phyloP scores from a whole-genome alignment of 2,329 filamentous ascomycete species.

The Trichoderma guizhouense region DNA sequence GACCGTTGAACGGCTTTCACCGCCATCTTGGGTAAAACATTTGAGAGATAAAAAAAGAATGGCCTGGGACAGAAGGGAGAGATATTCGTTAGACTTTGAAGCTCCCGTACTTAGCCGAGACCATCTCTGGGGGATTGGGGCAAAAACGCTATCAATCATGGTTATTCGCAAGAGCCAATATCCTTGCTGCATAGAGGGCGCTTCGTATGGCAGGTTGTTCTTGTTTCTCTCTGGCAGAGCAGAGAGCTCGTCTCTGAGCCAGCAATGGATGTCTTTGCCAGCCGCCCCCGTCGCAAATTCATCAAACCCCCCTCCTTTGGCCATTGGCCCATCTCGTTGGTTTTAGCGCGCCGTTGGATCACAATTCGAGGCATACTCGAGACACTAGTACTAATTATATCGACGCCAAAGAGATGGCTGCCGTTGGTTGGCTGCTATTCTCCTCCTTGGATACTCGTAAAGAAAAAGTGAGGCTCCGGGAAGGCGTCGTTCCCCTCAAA shows the following conservation, averaged over 20 bases:
- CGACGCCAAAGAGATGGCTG: not conserved
- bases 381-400: conserved; percentile 5
- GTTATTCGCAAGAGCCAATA: not conserved
- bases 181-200: not conserved
- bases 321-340: not conserved
- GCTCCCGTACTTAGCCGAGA: not conserved
- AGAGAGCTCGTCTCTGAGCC: not conserved
- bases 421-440: not conserved
- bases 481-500: not conserved
- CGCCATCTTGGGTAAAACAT: not conserved
- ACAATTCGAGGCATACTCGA: conserved; percentile 2
- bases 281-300: conserved; percentile 9
- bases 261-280: not conserved
- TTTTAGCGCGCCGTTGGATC: conserved; percentile 5
- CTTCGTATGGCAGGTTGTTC: not conserved
- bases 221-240: not conserved
- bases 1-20: not conserved
- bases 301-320: not conserved
- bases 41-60: not conserved
- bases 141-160: not conserved
- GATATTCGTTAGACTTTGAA: too few relatives aligned
- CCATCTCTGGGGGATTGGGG: not conserved
- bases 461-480: not conserved
- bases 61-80: not conserved
- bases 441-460: not conserved